Conservation (phyloP, 2,329 filamentous ascomycete genomes). For the Stagonosporopsis chrysanthemi region DNA sequence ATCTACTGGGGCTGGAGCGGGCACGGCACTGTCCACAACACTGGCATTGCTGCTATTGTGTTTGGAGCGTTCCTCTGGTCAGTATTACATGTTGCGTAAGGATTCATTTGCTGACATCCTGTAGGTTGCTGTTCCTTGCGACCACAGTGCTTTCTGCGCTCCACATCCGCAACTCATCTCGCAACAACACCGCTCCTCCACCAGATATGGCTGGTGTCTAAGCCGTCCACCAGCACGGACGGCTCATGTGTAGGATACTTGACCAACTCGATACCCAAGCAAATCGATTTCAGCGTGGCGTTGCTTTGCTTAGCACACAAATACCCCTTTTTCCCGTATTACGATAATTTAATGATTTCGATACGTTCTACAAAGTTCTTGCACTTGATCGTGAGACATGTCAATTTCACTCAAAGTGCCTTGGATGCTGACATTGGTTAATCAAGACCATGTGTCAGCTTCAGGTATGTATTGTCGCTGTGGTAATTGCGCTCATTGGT, state of each 20-base stretch:
- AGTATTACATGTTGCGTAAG: slow-evolving; percentile 43
- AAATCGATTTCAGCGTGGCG: slow-evolving; percentile 17
- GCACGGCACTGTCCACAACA: slow-evolving; percentile 59
- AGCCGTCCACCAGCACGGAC: background rate
- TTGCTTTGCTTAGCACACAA: background rate
- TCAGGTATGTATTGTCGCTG: too few relatives aligned
- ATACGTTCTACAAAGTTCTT: too few relatives aligned
- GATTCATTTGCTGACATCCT: slow-evolving; percentile 18
- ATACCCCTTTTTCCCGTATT: background rate
- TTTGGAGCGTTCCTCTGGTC: slow-evolving; percentile 74
- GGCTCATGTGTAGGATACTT: too few relatives aligned
- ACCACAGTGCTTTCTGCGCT: slow-evolving; percentile 60
- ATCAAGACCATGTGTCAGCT: too few relatives aligned
- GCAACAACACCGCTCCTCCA: slow-evolving; percentile 40
- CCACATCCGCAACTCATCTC: slow-evolving; percentile 54
- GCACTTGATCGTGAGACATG: too few relatives aligned
- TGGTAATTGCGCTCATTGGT: too few relatives aligned
- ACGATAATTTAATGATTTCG: too few relatives aligned
- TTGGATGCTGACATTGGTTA: too few relatives aligned
- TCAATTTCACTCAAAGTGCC: too few relatives aligned
- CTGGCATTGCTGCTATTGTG: slow-evolving; percentile 68
- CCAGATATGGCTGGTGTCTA: slow-evolving; percentile 52
- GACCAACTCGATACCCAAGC: background rate
- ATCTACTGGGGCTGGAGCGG: slow-evolving; percentile 54
- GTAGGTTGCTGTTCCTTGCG: slow-evolving; percentile 60